Conservation (phyloP, 257 asterid genomes). For the Nicotiana obtusifolia region DNA sequence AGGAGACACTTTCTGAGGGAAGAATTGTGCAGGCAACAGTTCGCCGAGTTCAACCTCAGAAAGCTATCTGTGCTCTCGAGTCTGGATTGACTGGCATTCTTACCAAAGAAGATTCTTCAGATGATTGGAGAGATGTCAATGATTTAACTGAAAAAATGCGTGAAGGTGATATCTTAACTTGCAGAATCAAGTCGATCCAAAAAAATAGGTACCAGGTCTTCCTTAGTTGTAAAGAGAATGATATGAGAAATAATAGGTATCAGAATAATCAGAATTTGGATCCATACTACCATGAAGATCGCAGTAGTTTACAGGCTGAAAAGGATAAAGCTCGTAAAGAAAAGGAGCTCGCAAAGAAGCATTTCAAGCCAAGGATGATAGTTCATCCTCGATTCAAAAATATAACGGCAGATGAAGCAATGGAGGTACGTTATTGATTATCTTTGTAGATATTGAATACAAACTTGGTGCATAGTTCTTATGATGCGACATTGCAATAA, state of each 20-base stretch:
- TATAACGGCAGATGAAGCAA: conserved; percentile 82
- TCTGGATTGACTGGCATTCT: conserved; percentile 87
- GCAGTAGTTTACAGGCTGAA: conserved; percentile 40
- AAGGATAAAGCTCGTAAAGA: conserved; percentile 73
- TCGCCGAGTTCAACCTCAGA: conserved; percentile 77
- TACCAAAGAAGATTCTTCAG: conserved; percentile 72
- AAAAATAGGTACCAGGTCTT: conserved; percentile 84
- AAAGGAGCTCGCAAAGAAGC: conserved; percentile 80
- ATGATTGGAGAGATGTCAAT: conserved; percentile 55
- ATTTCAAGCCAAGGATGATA: conserved; percentile 88
- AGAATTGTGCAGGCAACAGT: conserved; percentile 88
- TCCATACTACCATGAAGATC: conserved; percentile 75
- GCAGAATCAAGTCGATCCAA: conserved; percentile 72
- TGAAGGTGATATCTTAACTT: conserved; percentile 76
- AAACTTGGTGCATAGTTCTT: not conserved
- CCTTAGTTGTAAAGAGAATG: conserved; percentile 73
- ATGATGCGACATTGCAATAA: not conserved
- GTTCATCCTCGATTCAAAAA: conserved; percentile 87
- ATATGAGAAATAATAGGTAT: conserved; percentile 53
- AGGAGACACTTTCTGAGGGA: conserved; percentile 84
- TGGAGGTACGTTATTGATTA: conserved; percentile 45
- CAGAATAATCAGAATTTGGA: conserved; percentile 46
- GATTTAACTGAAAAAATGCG: conserved; percentile 72
- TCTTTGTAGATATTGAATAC: not conserved
- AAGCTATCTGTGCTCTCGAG: conserved; percentile 68